Conservation (phyloP, 192 early-diverging fungal species). For the Rhizophagus clarus region DNA sequence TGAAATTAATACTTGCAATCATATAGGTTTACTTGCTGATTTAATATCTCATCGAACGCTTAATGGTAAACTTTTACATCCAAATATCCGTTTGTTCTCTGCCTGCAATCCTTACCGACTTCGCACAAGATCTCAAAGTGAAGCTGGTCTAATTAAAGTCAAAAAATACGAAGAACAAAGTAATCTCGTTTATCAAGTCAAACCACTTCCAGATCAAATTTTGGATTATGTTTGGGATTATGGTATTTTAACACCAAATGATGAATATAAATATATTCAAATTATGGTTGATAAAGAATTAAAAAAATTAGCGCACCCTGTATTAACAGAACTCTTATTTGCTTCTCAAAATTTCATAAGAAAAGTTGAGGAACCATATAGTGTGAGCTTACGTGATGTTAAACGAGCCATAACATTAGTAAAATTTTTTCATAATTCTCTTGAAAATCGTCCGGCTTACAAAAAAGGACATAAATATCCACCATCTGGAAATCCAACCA, state of each 20-base stretch:
- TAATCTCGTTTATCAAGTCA: slow-evolving; percentile 1
- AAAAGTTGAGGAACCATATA: slow-evolving; percentile 14
- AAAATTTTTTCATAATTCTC: not conserved
- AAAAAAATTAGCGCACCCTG: not conserved
- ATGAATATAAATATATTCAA: not conserved
- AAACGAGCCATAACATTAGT: slow-evolving; percentile 18
- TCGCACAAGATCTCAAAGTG: not conserved
- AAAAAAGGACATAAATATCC: not conserved
- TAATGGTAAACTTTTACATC: not conserved
- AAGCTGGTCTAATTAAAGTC: not conserved
- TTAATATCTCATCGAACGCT: not conserved
- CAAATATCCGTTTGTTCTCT: not conserved
- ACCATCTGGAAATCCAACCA: not conserved
- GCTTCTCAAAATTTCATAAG: slow-evolving; percentile 29
- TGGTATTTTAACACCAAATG: not conserved
- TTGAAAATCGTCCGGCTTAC: not conserved
- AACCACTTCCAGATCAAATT: slow-evolving; percentile 5
- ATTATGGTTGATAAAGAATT: not conserved
- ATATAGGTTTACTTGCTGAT: not conserved
- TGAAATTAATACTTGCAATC: not conserved
- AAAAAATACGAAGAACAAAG: not conserved
- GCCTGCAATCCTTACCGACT: not conserved
- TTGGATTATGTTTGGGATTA: slow-evolving; percentile 11
- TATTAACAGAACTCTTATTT: not conserved
- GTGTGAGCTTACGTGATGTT: slow-evolving; percentile 32